phyloP scores from a whole-genome alignment of 768 basidiomycete species.

The Harrya chromipes region DNA sequence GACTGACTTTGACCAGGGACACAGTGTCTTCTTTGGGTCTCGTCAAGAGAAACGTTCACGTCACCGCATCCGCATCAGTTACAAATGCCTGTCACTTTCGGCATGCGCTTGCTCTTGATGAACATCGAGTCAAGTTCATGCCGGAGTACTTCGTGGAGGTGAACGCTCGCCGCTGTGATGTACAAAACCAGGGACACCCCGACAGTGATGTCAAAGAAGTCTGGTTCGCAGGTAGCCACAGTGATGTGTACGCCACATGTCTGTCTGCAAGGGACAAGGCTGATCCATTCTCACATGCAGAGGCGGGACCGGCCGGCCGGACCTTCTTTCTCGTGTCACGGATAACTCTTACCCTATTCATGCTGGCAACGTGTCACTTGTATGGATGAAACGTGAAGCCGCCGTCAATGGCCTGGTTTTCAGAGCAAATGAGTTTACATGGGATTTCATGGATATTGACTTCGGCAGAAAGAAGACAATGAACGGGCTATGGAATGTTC shows the following conservation, averaged over 20 bases:
- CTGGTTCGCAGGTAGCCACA: slow-evolving; percentile 3
- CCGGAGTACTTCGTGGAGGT: not conserved
- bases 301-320: not conserved
- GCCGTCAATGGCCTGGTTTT: not conserved
- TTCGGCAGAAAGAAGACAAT: not conserved
- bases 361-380: not conserved
- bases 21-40: not conserved
- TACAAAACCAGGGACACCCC: not conserved
- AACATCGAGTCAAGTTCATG: slow-evolving; percentile 1
- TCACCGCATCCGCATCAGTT: not conserved
- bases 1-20: not conserved
- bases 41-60: not conserved
- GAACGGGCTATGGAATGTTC: not conserved
- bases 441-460: not conserved
- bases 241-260: not conserved
- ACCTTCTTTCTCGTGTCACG: too few species aligned
- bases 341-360: not conserved
- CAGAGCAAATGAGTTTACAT: not conserved
- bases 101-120: not conserved
- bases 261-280: not conserved
- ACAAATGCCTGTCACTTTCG: not conserved
- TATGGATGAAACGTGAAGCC: not conserved
- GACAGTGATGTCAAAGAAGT: not conserved
- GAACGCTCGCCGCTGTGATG: not conserved
- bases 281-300: not conserved